Base-by-base conservation (phyloP, 2,329 filamentous ascomycete species). In the Colletotrichum godetiae region DNA sequence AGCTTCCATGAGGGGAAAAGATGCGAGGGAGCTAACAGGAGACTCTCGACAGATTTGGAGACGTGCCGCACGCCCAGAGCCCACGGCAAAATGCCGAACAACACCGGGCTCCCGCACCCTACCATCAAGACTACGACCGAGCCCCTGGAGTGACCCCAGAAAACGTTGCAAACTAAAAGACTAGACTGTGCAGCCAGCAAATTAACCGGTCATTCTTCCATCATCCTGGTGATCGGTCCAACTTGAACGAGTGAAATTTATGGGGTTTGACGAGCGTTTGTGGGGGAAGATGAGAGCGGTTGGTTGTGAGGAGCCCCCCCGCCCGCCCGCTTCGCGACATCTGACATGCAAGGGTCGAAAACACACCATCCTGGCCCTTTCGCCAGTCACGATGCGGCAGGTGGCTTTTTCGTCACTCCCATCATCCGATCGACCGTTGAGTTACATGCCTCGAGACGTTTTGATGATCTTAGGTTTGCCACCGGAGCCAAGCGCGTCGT, bases 151-250 rank as follows among this genome's bases (percentile, higher is more conserved):
- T 55, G 19, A 49, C 60, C 60, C 70, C 67, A 73, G 60, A 35
- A 42, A 31, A 56, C 5, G n/a, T 55, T 19, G 37, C 56, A 53
- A 60, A n/a, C 33, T 33, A 64, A 53, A 65, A 8, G 22, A 13
- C 24, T 13, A 55, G 29, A 42, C 42, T 11, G 42, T 64, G 66
- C 70, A 35, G 31, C 19, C 42, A 57, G 46, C 13, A 73, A 12
- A 70, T 73, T 73, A 73, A 70, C 70, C 70, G 70, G 70, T 6
- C 60, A 65, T 73, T 73, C 67, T 60, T 68, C 70, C 70, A 56
- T 37, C 15, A 61, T 35, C 60, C 35, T 10, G 22, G 59, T 52
- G 56, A 57, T 57, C 27, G 60, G 60, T 65, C 60, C 37, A 42
- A 42, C 15, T 8, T 42, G 59, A 60, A 53, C 52, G 42, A 62